Base-by-base conservation (phyloP, 345 rosid species). In the Hirschfeldia incana region DNA sequence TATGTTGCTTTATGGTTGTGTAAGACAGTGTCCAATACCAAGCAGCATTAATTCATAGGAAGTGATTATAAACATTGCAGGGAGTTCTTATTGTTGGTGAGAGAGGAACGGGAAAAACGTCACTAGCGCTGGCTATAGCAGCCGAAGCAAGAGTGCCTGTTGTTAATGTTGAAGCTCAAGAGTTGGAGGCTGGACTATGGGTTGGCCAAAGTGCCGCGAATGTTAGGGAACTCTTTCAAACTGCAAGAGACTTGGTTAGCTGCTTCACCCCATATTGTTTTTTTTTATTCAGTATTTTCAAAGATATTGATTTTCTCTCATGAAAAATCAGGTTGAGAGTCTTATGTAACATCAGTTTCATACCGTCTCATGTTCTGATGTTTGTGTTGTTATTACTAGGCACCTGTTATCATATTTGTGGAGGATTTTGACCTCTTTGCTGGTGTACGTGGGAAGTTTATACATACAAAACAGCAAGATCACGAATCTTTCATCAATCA, bases 151-250 rank as follows among this genome's bases (percentile, higher is more conserved):
- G 83, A 82, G 97, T 94, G 62, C 98, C 98, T 26, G 96, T 94
- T 85, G 98, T 94, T 61, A 87, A 88, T 61, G 86, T 94, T 70
- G 81, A 87, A 82, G 97, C 98, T 64, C 92, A 94, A 79, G 94
- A 94, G 80, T 83, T 94, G 88, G 98, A 94, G 87, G 97, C 97
- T 81, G 98, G 98, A 49, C 82, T 92, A 37, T 94, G 97, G 98
- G 97, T 94, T 84, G 98, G 98, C 71, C 98, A 94, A 85, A 89
- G 98, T 85, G 98, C 98, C 63, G 91, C 98, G 4, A 94, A 94
- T 85, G 91, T 94, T 81, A 89, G 98, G 82, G 98, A 94, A 85
- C 89, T 94, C 85, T 94, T 94, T 86, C 97, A 92, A 84, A 89
- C 98, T 62, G 98, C 98, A 39, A 89, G 98, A 83, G 97, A 94